Conservation (phyloP, 140 eudicot genomes). For the Erigeron philadelphicus region DNA sequence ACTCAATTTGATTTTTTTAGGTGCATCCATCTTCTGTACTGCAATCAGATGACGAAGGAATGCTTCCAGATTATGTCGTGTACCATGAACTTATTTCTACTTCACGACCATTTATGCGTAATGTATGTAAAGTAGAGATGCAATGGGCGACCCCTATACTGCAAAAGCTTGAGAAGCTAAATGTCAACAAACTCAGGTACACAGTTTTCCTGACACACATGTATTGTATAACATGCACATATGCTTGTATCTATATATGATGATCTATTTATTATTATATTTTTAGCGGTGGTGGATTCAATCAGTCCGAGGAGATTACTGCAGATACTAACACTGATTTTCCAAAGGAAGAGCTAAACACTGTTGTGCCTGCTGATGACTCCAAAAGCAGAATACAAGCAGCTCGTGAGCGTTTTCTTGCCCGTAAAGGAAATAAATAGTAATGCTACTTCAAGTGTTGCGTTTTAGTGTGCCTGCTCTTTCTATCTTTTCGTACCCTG, state of each 20-base stretch:
- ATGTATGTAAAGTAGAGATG: constrained; percentile 88
- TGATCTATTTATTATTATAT: constrained; percentile 18
- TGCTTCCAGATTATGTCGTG: constrained; percentile 85
- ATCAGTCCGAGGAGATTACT: constrained; percentile 31
- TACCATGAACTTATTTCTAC: constrained; percentile 89
- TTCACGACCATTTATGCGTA: constrained; percentile 78
- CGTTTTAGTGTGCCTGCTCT: constrained; percentile 1
- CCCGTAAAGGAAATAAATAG: constrained; percentile 49
- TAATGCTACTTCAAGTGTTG: not conserved
- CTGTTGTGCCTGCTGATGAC: constrained; percentile 38
- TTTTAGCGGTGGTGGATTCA: constrained; percentile 60
- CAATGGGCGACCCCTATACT: constrained; percentile 70
- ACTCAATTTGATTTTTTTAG: constrained; percentile 27
- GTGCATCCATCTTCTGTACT: constrained; percentile 92
- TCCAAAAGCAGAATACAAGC: constrained; percentile 57
- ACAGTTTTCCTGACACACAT: not conserved
- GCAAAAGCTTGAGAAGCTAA: constrained; percentile 68
- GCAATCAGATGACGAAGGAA: constrained; percentile 77
- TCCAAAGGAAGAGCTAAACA: constrained; percentile 34
- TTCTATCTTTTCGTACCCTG: not conserved
- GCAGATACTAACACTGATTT: constrained; percentile 14
- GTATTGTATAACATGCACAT: not conserved
- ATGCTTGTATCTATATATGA: not conserved
- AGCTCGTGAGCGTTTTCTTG: constrained; percentile 90
- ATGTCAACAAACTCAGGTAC: constrained; percentile 71